Percentiles rank a stretch among this genome's conserved stretches.
Conservation (phyloP, 495 filamentous ascomycete species). For the Neurospora sp. region DNA sequence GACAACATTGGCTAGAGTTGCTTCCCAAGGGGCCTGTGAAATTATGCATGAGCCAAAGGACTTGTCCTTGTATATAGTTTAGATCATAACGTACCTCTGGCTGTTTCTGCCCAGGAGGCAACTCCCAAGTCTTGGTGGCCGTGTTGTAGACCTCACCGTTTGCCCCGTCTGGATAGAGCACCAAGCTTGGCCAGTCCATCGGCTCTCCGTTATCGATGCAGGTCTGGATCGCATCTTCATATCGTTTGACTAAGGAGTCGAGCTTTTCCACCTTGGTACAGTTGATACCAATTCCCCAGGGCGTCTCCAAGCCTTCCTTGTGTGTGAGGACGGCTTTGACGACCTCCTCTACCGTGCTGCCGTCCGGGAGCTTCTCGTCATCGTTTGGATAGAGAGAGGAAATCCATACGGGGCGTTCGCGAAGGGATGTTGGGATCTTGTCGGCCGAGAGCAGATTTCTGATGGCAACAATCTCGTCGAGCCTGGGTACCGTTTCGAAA, state of each 20-base stretch:
- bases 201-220: slow-evolving; percentile 20
- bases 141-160: slow-evolving; percentile 58
- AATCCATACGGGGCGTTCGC: slow-evolving; percentile 44
- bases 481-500: slow-evolving; percentile 52
- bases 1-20: slow-evolving; percentile 44
- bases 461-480: slow-evolving; percentile 51
- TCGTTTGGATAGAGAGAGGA: slow-evolving; percentile 49
- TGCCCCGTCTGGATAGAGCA: slow-evolving; percentile 61
- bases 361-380: slow-evolving; percentile 34
- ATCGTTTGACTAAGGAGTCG: slow-evolving; percentile 31
- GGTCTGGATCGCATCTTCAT: slow-evolving; percentile 31
- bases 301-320: slow-evolving; percentile 16
- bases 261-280: slow-evolving; percentile 53
- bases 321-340: slow-evolving; percentile 32
- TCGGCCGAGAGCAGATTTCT: slow-evolving; percentile 24
- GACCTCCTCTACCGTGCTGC: slow-evolving; percentile 32
- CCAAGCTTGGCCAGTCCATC: slow-evolving; percentile 40
- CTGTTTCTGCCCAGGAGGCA: slow-evolving; percentile 13
- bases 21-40: slow-evolving; percentile 38
- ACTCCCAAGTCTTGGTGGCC: slow-evolving; percentile 46
- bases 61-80: too few relatives aligned
- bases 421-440: not conserved
- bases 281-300: slow-evolving; percentile 58
- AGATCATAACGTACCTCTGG: slow-evolving; percentile 7
- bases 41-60: not conserved